Evolutionary conservation across 345 rosid species (phyloP).

Genomic region (Barbarea vulgaris): DNA sequence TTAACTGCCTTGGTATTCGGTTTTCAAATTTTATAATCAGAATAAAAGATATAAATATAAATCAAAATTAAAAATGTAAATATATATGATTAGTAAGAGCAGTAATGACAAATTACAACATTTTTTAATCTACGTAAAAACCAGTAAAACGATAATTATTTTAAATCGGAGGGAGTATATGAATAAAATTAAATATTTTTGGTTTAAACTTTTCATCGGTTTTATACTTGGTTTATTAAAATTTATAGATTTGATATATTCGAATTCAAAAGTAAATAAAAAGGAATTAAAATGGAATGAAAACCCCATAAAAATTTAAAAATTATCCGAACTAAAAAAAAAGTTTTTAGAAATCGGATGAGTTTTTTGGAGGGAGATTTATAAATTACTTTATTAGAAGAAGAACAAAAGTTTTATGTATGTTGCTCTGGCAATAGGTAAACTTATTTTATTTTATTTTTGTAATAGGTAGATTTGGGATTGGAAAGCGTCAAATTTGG

Average conservation of each 20-base stretch:
- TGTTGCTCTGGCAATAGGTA: conserved; percentile 3
- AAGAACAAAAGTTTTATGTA: not conserved
- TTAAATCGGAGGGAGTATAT: too few species aligned
- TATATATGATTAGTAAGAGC: too few species aligned
- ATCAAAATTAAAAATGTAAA: too few species aligned
- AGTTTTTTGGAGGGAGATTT: not conserved
- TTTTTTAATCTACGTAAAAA: too few species aligned
- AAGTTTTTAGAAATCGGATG: not conserved
- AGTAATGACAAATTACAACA: too few species aligned
- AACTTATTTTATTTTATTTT: too few species aligned
- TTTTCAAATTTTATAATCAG: too few species aligned
- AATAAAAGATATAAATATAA: too few species aligned
- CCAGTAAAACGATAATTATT: too few species aligned
- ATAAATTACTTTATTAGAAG: not conserved
- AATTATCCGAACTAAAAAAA: not conserved
- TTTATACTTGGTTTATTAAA: not conserved
- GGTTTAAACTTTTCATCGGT: not conserved
- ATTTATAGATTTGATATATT: too few species aligned
- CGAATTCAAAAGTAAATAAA: not conserved
- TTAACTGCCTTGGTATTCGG: not conserved
- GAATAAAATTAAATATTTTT: not conserved
- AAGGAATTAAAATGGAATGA: not conserved
- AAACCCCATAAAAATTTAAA: not conserved
- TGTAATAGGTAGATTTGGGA: not conserved
- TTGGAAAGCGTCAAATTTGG: conserved; percentile 8